Evolutionary conservation across 192 early-diverging fungal species (phyloP).

Genomic region (Coemansia sp.): DNA sequence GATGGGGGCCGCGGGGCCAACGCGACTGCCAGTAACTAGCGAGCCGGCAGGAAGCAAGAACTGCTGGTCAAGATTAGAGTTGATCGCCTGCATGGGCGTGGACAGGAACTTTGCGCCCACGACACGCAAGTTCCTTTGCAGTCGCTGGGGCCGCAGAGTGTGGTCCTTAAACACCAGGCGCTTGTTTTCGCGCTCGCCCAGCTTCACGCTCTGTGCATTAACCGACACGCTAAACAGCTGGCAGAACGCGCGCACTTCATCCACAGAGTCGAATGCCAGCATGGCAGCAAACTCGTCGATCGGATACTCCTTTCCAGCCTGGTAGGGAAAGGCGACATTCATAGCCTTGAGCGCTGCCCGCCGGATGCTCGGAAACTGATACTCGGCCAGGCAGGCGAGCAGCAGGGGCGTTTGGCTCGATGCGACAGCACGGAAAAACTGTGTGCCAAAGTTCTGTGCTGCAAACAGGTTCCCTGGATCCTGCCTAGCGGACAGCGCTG

Average conservation of each 20-base stretch:
- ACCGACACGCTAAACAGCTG: slow-evolving; percentile 20
- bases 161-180: slow-evolving; percentile 31
- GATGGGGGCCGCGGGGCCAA: neutral
- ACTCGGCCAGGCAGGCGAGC: slow-evolving; percentile 74
- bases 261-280: slow-evolving; percentile 61
- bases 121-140: slow-evolving; percentile 22
- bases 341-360: slow-evolving; percentile 70
- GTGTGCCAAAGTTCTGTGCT: slow-evolving; percentile 61
- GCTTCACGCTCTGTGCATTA: slow-evolving; percentile 19
- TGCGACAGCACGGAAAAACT: slow-evolving; percentile 70
- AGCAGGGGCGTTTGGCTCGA: slow-evolving; percentile 62
- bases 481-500: slow-evolving; percentile 44
- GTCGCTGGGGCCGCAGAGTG: slow-evolving; percentile 18
- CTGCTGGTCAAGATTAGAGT: slow-evolving; percentile 15
- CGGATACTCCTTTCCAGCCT: slow-evolving; percentile 48
- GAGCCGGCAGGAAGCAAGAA: slow-evolving; percentile 5
- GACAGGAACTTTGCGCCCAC: slow-evolving; percentile 39
- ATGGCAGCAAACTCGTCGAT: slow-evolving; percentile 50
- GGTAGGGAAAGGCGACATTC: slow-evolving; percentile 60
- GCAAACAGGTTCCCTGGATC: slow-evolving; percentile 55
- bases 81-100: slow-evolving; percentile 36
- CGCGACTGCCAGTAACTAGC: neutral
- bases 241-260: slow-evolving; percentile 51
- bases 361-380: slow-evolving; percentile 71
- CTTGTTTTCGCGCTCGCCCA: slow-evolving; percentile 36